A percentile compares a stretch with the other conserved stretches of the same genome.
phyloP scores from a whole-genome alignment of 768 basidiomycete species.

The Mycena vulgaris region DNA sequence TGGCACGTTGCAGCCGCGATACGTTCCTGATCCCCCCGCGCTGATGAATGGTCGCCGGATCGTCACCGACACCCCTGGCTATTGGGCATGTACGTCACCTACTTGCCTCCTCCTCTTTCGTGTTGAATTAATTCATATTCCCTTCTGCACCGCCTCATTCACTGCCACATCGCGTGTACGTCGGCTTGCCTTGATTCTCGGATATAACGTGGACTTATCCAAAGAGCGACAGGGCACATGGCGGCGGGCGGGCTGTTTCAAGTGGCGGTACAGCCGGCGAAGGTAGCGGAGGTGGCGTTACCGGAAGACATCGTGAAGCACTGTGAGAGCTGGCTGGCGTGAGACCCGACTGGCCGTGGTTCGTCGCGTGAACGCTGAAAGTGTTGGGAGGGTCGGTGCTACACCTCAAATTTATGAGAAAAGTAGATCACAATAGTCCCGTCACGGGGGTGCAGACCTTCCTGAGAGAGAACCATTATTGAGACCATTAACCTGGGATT shows the following conservation, averaged over 20 bases:
- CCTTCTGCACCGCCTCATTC: constrained; percentile 12
- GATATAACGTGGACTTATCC: background rate
- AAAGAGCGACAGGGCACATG: constrained; percentile 34
- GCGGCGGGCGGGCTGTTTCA: constrained; percentile 35
- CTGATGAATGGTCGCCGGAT: constrained; percentile 33
- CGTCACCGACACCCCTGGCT: constrained; percentile 34
- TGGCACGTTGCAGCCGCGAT: constrained; percentile 33
- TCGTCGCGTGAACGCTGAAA: no score
- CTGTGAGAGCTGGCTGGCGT: constrained; percentile 13
- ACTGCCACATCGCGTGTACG: constrained; percentile 38
- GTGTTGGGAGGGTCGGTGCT: no score
- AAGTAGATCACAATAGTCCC: no score
- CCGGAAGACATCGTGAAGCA: constrained; percentile 29
- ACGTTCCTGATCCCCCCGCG: constrained; percentile 30
- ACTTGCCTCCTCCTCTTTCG: background rate
- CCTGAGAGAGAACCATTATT: no score
- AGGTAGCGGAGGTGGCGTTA: background rate
- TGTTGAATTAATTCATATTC: background rate
- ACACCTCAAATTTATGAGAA: no score
- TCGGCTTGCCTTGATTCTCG: background rate
- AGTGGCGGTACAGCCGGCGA: constrained; percentile 27
- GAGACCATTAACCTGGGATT: no score
- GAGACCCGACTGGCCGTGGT: no score
- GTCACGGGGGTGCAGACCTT: no score
- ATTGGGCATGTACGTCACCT: constrained; percentile 36